A percentile compares a stretch with the other conserved stretches of the same genome.
phyloP scores from a whole-genome alignment of 352 stramenopile species.

The Pythium sukuiense region DNA sequence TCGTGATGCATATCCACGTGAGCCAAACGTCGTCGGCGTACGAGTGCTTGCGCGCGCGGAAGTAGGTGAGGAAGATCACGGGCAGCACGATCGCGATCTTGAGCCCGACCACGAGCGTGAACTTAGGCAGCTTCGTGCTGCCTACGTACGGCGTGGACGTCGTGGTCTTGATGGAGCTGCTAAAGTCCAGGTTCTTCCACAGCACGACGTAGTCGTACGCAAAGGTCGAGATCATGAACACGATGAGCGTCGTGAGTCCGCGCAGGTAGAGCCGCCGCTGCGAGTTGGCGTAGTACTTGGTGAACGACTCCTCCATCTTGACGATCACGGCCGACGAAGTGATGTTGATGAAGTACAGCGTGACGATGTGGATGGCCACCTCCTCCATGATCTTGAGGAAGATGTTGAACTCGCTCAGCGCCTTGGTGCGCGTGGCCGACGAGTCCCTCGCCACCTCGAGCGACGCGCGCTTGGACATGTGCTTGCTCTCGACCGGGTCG shows the following conservation, averaged over 20 bases:
- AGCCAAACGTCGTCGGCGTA: slow-evolving; percentile 64
- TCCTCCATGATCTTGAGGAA: slow-evolving; percentile 85
- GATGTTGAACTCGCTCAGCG: slow-evolving; percentile 70
- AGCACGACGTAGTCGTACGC: slow-evolving; percentile 77
- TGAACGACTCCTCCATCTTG: slow-evolving; percentile 80
- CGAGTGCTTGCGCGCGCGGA: slow-evolving; percentile 56
- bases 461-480: slow-evolving; percentile 26
- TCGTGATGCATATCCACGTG: slow-evolving; percentile 65
- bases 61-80: slow-evolving; percentile 61
- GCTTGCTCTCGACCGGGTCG: slow-evolving; percentile 20
- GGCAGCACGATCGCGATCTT: slow-evolving; percentile 66
- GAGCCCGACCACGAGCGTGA: slow-evolving; percentile 64
- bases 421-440: slow-evolving; percentile 48
- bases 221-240: slow-evolving; percentile 71
- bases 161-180: slow-evolving; percentile 35
- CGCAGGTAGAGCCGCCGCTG: slow-evolving; percentile 65
- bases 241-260: slow-evolving; percentile 54
- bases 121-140: slow-evolving; percentile 51
- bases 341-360: slow-evolving; percentile 83
- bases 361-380: slow-evolving; percentile 76
- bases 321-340: slow-evolving; percentile 60
- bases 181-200: slow-evolving; percentile 50
- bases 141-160: slow-evolving; percentile 30
- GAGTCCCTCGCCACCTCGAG: slow-evolving; percentile 51
- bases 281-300: slow-evolving; percentile 76